phyloP scores from a whole-genome alignment of 2,329 filamentous ascomycete genomes.

The Drechmeria coniospora region DNA sequence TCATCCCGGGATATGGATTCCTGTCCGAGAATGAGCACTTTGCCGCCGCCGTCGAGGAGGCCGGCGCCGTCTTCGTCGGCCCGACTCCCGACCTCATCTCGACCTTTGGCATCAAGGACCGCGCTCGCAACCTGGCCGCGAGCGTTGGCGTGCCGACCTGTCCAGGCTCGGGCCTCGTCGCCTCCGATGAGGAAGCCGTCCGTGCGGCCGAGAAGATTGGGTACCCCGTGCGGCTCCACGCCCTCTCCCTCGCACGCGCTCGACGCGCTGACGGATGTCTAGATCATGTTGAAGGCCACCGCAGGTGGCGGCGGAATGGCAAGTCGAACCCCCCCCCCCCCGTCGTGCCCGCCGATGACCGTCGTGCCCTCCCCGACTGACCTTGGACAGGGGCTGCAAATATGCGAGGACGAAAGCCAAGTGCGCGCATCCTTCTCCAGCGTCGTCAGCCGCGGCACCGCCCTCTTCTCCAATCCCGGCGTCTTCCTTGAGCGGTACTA shows the following conservation, averaged over 20 bases:
- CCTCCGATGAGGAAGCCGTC: conserved; percentile 32
- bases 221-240: conserved; percentile 20
- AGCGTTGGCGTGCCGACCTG: conserved; percentile 26
- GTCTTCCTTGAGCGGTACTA: conserved; percentile 51
- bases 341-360: no score
- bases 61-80: conserved; percentile 40
- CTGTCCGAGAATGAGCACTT: conserved; percentile 27
- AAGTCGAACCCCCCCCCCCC: no score
- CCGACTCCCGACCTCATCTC: conserved; percentile 35
- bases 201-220: conserved; percentile 21
- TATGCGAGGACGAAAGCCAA: conserved; percentile 32
- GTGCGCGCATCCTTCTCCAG: conserved; percentile 34
- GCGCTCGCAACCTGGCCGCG: conserved; percentile 35
- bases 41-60: conserved; percentile 30
- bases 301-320: conserved; percentile 47
- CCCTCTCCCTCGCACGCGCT: not conserved
- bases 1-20: conserved; percentile 23
- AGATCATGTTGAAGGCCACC: conserved; percentile 38
- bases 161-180: conserved; percentile 16
- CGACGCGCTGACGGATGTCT: not conserved
- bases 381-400: conserved; percentile 30
- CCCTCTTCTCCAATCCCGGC: conserved; percentile 44
- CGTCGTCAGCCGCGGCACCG: conserved; percentile 39
- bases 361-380: no score
- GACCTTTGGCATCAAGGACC: conserved; percentile 34